A percentile compares a stretch with the other conserved stretches of the same genome.
Evolutionary conservation across 257 asterid genomes (phyloP).

Genomic region (Apocynum venetum): DNA sequence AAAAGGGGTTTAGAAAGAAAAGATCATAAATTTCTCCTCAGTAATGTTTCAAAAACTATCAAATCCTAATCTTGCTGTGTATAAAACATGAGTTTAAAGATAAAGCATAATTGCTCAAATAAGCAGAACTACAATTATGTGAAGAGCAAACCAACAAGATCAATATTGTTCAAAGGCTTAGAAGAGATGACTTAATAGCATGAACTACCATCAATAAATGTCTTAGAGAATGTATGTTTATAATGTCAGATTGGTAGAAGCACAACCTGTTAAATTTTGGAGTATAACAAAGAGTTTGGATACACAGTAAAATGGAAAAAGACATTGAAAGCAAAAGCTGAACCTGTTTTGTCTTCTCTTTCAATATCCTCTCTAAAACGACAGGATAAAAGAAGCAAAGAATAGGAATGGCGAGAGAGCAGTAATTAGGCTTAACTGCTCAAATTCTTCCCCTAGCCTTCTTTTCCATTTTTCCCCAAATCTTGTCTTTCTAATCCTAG

Average conservation of each 20-base stretch:
- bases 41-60: neutral
- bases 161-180: neutral
- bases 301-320: too few species aligned
- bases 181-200: neutral
- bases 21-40: neutral
- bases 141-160: neutral
- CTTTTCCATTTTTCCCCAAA: neutral
- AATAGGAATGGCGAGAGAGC: too few species aligned
- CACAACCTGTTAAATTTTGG: neutral
- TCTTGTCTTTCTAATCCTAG: neutral
- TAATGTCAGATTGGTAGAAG: neutral
- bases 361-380: too few species aligned
- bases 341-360: too few species aligned
- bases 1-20: neutral
- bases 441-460: too few species aligned
- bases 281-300: neutral
- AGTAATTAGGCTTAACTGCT: too few species aligned
- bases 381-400: too few species aligned
- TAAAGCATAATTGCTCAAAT: neutral
- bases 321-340: too few species aligned
- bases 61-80: neutral
- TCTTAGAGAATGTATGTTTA: neutral
- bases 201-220: neutral
- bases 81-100: neutral
- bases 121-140: neutral